These are phyloP conservation scores for Hansenula sp. DNA, from an alignment of 1,139 yeast species.

Conservation along the genomic window DNA sequence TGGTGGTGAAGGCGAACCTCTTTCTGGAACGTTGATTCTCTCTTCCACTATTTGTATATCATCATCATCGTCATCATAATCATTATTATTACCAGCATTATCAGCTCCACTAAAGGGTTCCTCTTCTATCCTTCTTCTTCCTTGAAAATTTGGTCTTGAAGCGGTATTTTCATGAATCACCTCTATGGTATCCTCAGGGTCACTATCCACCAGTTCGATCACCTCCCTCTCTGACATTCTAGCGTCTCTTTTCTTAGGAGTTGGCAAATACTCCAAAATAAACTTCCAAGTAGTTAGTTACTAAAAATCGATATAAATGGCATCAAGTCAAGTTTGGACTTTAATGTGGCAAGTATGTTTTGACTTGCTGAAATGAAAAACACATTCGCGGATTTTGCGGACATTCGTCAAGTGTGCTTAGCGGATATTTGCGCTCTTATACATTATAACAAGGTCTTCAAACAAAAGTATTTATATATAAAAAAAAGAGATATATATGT, in stretches of 20 bases:
- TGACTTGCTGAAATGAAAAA: too few relatives aligned
- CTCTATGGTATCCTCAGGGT: slow-evolving; percentile 1
- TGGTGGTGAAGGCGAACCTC: background rate
- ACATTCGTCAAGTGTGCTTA: background rate
- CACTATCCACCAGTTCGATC: background rate
- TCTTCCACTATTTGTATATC: background rate
- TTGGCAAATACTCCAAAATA: too few relatives aligned
- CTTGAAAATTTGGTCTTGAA: background rate
- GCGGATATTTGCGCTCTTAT: background rate
- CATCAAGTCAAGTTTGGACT: too few relatives aligned
- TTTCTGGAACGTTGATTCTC: background rate
- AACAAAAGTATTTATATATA: background rate
- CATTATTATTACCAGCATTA: too few relatives aligned
- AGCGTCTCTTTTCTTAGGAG: too few relatives aligned
- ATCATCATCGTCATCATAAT: background rate
- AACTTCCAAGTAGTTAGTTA: too few relatives aligned
- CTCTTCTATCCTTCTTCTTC: background rate
- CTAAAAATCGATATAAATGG: too few relatives aligned
- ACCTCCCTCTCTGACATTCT: background rate
- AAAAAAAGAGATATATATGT: slow-evolving; percentile 2
- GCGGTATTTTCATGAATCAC: background rate
- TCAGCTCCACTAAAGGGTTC: too few relatives aligned
- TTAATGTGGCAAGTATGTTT: too few relatives aligned
- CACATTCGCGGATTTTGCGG: too few relatives aligned
- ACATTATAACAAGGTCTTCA: background rate